Evolutionary conservation across 805 yeast genomes (phyloP).

Genomic region (Starmerella roubikii): DNA sequence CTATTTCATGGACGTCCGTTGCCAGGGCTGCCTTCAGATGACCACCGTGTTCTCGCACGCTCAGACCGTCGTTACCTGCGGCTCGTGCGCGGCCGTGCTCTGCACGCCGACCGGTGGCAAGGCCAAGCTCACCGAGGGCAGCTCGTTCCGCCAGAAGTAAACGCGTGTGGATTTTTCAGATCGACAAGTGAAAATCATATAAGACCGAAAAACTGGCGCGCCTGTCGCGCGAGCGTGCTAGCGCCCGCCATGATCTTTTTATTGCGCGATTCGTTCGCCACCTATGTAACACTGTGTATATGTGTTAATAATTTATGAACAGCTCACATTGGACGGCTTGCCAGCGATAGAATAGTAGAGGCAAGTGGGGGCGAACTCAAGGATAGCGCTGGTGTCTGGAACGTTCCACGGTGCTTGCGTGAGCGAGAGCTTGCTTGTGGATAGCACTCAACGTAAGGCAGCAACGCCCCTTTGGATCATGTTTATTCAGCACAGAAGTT

Average conservation of each 20-base stretch:
- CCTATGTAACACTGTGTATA: conserved; percentile 1
- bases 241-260: neutral
- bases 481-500: too few species aligned
- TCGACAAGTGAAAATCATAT: too few species aligned
- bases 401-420: too few species aligned
- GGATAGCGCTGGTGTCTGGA: too few species aligned
- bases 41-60: conserved; percentile 99
- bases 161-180: neutral
- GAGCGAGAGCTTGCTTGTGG: too few species aligned
- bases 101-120: conserved; percentile 99
- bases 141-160: conserved; percentile 99
- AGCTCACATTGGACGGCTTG: too few species aligned
- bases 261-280: conserved; percentile 2
- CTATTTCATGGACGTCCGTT: conserved; percentile 98
- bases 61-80: conserved; percentile 99
- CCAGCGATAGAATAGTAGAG: too few species aligned
- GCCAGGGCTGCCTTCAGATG: conserved; percentile 98
- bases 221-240: neutral
- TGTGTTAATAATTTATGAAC: conserved; percentile 6
- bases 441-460: too few species aligned
- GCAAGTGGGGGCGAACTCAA: too few species aligned
- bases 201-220: neutral
- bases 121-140: conserved; percentile 98
- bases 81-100: conserved; percentile 93
- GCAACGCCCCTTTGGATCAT: too few species aligned